Percentiles rank a stretch among this genome's conserved stretches.
Evolutionary conservation across 2,329 filamentous ascomycete genomes (phyloP).

Genomic region (Aspergillus versicolor): DNA sequence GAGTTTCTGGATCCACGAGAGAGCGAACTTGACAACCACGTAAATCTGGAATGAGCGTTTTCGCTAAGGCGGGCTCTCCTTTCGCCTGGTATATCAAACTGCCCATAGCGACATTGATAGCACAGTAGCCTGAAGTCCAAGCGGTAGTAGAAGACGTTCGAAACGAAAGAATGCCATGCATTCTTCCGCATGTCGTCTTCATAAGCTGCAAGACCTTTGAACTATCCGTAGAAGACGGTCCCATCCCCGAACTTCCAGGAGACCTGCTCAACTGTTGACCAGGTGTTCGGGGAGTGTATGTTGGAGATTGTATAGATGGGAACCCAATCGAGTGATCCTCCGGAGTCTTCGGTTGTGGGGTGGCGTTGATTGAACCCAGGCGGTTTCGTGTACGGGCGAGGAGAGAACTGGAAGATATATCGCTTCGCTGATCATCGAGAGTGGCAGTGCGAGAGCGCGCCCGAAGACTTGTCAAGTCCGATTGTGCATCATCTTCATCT

Average conservation of each 20-base stretch:
- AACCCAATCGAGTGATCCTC: slow-evolving; percentile 48
- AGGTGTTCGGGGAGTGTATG: slow-evolving; percentile 32
- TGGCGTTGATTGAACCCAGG: slow-evolving; percentile 42
- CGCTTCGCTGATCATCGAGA: slow-evolving; percentile 42
- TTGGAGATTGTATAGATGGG: slow-evolving; percentile 47
- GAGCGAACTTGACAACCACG: slow-evolving; percentile 51
- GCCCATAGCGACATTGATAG: slow-evolving; percentile 52
- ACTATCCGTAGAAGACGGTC: slow-evolving; percentile 41
- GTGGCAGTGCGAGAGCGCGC: slow-evolving; percentile 43
- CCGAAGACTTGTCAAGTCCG: slow-evolving; percentile 35
- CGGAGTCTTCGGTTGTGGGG: slow-evolving; percentile 33
- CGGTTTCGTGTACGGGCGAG: slow-evolving; percentile 35
- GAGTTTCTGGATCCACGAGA: slow-evolving; percentile 46
- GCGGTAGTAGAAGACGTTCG: slow-evolving; percentile 41
- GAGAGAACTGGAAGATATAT: slow-evolving; percentile 34
- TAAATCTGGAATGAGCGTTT: slow-evolving; percentile 50
- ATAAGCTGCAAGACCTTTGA: slow-evolving; percentile 51
- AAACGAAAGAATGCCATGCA: slow-evolving; percentile 55
- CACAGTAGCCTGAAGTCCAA: slow-evolving; percentile 53
- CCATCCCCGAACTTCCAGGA: slow-evolving; percentile 26
- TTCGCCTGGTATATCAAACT: slow-evolving; percentile 53
- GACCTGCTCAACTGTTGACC: slow-evolving; percentile 36
- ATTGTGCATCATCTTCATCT: slow-evolving; percentile 34
- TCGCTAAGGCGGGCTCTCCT: slow-evolving; percentile 48
- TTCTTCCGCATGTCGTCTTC: slow-evolving; percentile 53